Base-by-base conservation (phyloP, 2,329 filamentous ascomycete genomes). In the Aureobasidium musti region DNA sequence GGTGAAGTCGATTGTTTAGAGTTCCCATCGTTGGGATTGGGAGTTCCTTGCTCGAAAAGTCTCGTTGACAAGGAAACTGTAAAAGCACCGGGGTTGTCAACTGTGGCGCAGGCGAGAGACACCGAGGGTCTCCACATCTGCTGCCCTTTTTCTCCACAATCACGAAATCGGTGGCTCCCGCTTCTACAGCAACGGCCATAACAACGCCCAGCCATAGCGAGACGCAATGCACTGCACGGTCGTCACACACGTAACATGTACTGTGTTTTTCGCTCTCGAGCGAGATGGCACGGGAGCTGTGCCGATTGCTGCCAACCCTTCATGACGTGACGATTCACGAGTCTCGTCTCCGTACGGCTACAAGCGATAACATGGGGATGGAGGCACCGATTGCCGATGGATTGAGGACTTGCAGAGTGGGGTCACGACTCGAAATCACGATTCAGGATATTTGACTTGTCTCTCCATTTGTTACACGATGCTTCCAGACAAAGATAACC, bases 101-200 rank as follows among this genome's bases (percentile, higher is more conserved):
- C 54, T 43, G 54, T 45, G 54, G 54, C 54, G 54, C 39, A 59
- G n/a, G 35, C 26, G 33, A 35, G 6, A 35, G 33, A 21, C 1
- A 21, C 1, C 11, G 6, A 37, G 17, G 4, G 28, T 56, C 54
- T 43, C 37, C 54, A 59, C 39, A 45, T 1, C 21, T 28, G 7
- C 19, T 33, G 4, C 39, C 14, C 19, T 33, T 19, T 59, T 8
- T 30, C 37, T 45, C 54, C 54, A 45, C 54, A 59, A 43, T 56
- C 35, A 41, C 53, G 53, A 56, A 54, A 26, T 56, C 52, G 53
- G 23, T 23, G 21, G 39, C 23, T 59, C 54, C 54, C 54, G 54
- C 54, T 59, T 33, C 54, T 59, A 59, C 54, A 59, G 54, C 54
- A 59, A 59, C 54, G 54, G 19, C 54, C 17, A 45, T 45, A 45